Evolutionary conservation across 2,329 filamentous ascomycete genomes (phyloP), one percentile per base, ranked within the genome.

Genomic region (Lecanoromycetidae sp.): DNA sequence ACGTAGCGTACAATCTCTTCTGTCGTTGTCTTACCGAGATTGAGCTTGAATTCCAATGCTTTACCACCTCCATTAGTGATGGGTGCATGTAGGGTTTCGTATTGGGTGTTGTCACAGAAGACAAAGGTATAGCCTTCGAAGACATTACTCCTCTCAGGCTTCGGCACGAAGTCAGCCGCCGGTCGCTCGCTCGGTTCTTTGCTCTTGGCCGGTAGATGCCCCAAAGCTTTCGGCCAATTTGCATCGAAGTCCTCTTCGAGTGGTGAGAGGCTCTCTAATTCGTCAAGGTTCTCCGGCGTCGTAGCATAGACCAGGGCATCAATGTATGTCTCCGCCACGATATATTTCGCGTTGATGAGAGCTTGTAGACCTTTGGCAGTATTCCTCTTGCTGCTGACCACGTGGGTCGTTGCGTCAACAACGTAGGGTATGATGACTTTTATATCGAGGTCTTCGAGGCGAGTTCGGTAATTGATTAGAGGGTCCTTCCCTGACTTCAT

Each of bases 71-170:
- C 91, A 50, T 79, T 79, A 0, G 80, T 82, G 51, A 98, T 82
- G 0, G 82, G 79, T 0, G 79, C 77, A 35, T 84, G 67, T 4
- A 98, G 69, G 53, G 76, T 86, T 6, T 85, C 77, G 61, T 80
- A 87, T 61, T 96, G 90, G 2, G 69, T 69, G 44, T 75, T 64
- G 45, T 88, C 80, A 54, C 88, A 82, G 57, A 96, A 94, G 3
- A 98, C 71, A 58, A 96, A 95, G 0, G 82, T 90, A 58, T 88
- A 91, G 2, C 84, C 85, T 9, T 84, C 77, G 55, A 98, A 96
- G 1, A 98, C 71, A 23, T 80, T 77, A 6, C 69, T 67, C 17
- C 91, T 76, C 13, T 66, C 64, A 0, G 70, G 54, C 52, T 90
- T 77, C 0, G 91, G 90, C 6, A 73, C 70, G 59, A 94, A 90